A percentile compares a stretch with the other conserved stretches of the same genome.
phyloP scores from a whole-genome alignment of 2,329 filamentous ascomycete genomes.

The Coniochaeta prunicola region DNA sequence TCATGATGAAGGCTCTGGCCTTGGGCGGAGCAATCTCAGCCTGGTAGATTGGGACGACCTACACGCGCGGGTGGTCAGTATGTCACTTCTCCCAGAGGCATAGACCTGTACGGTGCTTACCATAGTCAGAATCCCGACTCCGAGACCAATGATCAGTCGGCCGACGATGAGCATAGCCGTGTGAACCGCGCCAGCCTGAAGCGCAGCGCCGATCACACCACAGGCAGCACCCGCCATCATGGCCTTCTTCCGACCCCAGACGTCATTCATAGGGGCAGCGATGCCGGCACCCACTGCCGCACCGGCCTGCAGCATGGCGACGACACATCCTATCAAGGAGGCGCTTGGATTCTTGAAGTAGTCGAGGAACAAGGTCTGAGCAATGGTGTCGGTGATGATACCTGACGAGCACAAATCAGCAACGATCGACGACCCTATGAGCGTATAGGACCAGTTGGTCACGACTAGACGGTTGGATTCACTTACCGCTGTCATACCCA shows the following conservation, averaged over 20 bases:
- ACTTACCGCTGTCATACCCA: slow-evolving; percentile 1
- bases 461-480: not conserved
- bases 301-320: not conserved
- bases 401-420: not conserved
- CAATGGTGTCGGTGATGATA: slow-evolving; percentile 2
- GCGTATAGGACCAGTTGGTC: not conserved
- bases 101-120: not conserved
- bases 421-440: not conserved
- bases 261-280: not conserved
- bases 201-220: not conserved
- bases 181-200: not conserved
- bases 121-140: not conserved
- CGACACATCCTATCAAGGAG: not conserved
- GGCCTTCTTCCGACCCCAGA: not conserved
- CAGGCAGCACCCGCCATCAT: not conserved
- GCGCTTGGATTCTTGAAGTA: not conserved
- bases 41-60: not conserved
- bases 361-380: not conserved
- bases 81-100: not conserved
- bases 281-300: not conserved
- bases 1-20: not conserved
- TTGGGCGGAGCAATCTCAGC: not conserved
- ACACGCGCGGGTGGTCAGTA: not conserved
- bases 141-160: not conserved
- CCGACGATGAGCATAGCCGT: not conserved